Conservation (phyloP, 176 grass and related monocot genomes). For the Phyllostachys edulis region DNA sequence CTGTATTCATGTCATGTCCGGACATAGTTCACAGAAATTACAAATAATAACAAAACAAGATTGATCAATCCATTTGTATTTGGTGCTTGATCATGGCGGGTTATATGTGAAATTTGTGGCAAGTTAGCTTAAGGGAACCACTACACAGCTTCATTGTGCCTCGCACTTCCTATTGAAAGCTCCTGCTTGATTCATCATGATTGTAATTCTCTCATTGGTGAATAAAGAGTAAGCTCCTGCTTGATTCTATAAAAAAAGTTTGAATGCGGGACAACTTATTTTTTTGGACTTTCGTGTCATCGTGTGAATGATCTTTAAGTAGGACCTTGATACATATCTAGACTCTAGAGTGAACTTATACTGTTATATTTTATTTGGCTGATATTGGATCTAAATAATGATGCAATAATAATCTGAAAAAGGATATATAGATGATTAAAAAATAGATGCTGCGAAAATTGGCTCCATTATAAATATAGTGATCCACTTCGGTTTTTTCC, state of each 20-base stretch:
- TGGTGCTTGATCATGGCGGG: neutral
- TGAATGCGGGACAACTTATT: neutral
- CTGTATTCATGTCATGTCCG: neutral
- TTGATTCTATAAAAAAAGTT: neutral
- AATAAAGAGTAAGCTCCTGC: too few species aligned
- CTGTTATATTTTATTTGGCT: slow-evolving; percentile 5
- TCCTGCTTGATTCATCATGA: neutral
- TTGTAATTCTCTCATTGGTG: neutral
- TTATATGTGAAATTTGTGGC: neutral
- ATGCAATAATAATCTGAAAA: neutral
- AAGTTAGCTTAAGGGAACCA: neutral
- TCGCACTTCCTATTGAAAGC: neutral
- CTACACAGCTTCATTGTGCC: neutral
- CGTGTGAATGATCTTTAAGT: neutral
- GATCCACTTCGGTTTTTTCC: neutral
- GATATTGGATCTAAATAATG: neutral
- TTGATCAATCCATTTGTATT: neutral
- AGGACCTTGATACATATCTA: neutral
- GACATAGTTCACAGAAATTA: neutral
- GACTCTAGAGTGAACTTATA: neutral
- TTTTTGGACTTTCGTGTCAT: neutral
- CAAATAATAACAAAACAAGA: neutral
- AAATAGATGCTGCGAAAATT: neutral
- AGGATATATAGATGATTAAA: neutral
- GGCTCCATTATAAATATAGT: neutral